Evolutionary conservation across 345 rosid species (phyloP).

Genomic region (Sonneratia caseolaris): DNA sequence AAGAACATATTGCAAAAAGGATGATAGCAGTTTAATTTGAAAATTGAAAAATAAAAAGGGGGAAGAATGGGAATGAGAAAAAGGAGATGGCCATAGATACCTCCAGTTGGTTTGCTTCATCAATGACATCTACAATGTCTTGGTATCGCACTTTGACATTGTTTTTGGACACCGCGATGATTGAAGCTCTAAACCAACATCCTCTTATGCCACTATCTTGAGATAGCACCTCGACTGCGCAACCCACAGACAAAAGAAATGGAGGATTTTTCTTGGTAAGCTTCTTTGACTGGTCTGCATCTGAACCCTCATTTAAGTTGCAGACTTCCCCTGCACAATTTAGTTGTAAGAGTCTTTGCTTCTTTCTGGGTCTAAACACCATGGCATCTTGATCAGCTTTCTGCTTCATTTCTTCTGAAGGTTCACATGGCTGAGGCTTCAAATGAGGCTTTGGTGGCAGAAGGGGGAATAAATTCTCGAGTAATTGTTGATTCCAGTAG

Average conservation of each 20-base stretch:
- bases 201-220: slow-evolving; percentile 86
- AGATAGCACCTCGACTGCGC: slow-evolving; percentile 57
- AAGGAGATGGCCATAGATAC: slow-evolving; percentile 13
- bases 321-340: slow-evolving; percentile 6
- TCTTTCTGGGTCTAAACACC: slow-evolving; percentile 39
- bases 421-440: slow-evolving; percentile 15
- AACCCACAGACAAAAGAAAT: slow-evolving; percentile 38
- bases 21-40: not conserved
- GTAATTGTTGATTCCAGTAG: slow-evolving; percentile 67
- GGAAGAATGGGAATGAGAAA: not conserved
- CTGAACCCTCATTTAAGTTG: slow-evolving; percentile 11
- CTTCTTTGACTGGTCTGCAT: not conserved
- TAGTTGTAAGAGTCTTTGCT: slow-evolving; percentile 28
- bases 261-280: slow-evolving; percentile 8
- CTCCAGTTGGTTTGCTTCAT: slow-evolving; percentile 62
- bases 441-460: slow-evolving; percentile 16
- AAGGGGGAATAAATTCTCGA: slow-evolving; percentile 25
- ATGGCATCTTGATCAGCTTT: slow-evolving; percentile 19
- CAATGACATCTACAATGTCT: slow-evolving; percentile 54
- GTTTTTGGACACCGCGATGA: slow-evolving; percentile 49
- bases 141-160: slow-evolving; percentile 76
- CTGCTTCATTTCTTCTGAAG: slow-evolving; percentile 7
- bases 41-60: not conserved
- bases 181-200: slow-evolving; percentile 68
- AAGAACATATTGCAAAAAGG: not conserved